Conservation (phyloP, 1,139 yeast genomes). For the Kodamaea fungicola region DNA sequence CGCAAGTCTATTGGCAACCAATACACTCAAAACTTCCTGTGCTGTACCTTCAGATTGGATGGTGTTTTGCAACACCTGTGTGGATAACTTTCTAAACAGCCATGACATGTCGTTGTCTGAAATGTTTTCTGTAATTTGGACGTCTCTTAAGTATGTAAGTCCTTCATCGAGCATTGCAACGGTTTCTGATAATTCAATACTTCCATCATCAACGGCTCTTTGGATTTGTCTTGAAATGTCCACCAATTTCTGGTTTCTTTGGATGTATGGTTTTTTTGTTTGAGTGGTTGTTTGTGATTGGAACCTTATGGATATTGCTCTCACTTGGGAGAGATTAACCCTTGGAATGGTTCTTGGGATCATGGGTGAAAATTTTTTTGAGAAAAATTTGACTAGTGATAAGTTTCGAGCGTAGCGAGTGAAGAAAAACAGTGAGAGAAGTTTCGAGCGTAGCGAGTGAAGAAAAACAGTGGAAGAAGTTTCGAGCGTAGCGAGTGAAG, state of each 20-base stretch:
- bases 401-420: too few relatives aligned
- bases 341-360: too few relatives aligned
- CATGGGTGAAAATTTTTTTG: too few relatives aligned
- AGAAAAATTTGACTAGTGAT: too few relatives aligned
- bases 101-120: slow-evolving; percentile 21
- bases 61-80: slow-evolving; percentile 20
- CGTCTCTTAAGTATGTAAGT: slow-evolving; percentile 35
- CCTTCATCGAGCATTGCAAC: slow-evolving; percentile 44
- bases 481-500: too few relatives aligned
- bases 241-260: slow-evolving; percentile 24
- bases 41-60: slow-evolving; percentile 14
- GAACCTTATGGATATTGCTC: not conserved
- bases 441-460: too few relatives aligned
- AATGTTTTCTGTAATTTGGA: slow-evolving; percentile 34
- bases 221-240: slow-evolving; percentile 35
- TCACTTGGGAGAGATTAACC: too few relatives aligned
- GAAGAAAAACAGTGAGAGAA: too few relatives aligned
- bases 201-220: slow-evolving; percentile 19
- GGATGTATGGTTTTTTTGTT: slow-evolving; percentile 5
- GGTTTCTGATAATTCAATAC: slow-evolving; percentile 26
- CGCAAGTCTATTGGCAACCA: slow-evolving; percentile 27
- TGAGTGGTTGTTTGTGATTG: slow-evolving; percentile 14
- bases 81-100: slow-evolving; percentile 10
- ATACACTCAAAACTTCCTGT: slow-evolving; percentile 25
- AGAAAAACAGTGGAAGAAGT: too few relatives aligned